Base-by-base conservation (phyloP, 1,284 basidiomycete species). In the Irpex lacteus region DNA sequence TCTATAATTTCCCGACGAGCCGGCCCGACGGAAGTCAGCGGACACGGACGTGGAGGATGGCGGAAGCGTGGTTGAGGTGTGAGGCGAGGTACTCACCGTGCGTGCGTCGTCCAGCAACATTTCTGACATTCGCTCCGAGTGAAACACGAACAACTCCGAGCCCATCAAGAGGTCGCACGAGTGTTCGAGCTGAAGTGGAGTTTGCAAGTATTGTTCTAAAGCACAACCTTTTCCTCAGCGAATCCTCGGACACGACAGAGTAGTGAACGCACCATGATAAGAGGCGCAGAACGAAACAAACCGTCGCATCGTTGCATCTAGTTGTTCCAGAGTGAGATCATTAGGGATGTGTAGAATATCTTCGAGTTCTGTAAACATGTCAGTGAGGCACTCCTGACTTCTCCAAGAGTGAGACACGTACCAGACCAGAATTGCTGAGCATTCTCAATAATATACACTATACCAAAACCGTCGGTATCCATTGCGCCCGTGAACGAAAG, bases 71-170 rank as follows among this genome's bases (percentile, higher is more conserved):
- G 36, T 8, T 40, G 18, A 40, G 40, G 7, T 21, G 62, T 58
- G 26, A 61, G 44, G 59, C 50, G 47, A 13, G 44, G 37, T 11
- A 67, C 90, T 70, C 71, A 92, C 91, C 73, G 83, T 81, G 72
- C 86, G 83, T 5, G 87, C 86, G 66, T 94, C 89, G 36, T 87
- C 82, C 54, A 90, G 81, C 55, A 95, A 79, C 44, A 89, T 82
- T 68, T 92, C 91, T 62, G 90, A 88, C 92, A 96, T 96, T 40
- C 95, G 81, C 71, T 95, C 94, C 2, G 92, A 94, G 73, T 97
- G 93, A 71, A 91, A 95, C 4, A 84, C 76, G 70, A 97, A 96
- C 54, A 98, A 82, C 70, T 96, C 94, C 0, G 91, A 94, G 64
- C 87, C 85, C 57, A 96, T 79, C 15, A 97, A 78, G 44, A 91